Percentiles rank a stretch among this genome's conserved stretches.
Conservation (phyloP, 768 basidiomycete species). For the Boletellus sp. region DNA sequence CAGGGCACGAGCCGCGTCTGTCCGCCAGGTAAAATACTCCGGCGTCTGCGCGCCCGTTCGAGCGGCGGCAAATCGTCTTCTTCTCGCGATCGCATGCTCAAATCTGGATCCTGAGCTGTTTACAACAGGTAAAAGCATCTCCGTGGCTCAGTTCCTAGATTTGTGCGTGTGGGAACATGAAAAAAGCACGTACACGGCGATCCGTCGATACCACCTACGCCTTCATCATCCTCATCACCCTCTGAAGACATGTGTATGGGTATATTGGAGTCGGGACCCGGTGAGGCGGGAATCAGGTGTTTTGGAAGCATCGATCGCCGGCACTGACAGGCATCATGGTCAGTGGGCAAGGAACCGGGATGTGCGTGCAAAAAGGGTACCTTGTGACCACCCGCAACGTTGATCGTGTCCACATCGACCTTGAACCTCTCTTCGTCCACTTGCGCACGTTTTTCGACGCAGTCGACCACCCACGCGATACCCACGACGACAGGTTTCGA, state of each 20-base stretch:
- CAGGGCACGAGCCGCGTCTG: constrained; percentile 25
- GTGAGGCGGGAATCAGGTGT: constrained; percentile 39
- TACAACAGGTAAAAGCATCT: not conserved
- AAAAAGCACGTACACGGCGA: constrained; percentile 21
- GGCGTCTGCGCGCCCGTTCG: constrained; percentile 60
- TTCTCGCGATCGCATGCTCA: constrained; percentile 32
- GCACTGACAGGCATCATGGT: constrained; percentile 42
- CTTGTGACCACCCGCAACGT: constrained; percentile 62
- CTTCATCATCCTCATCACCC: constrained; percentile 28
- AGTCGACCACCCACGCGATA: constrained; percentile 88
- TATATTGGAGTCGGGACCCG: constrained; percentile 8
- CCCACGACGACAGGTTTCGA: constrained; percentile 74
- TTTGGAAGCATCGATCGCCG: constrained; percentile 74
- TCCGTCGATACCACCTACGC: constrained; percentile 22
- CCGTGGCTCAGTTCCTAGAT: too few species aligned
- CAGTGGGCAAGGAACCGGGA: not conserved
- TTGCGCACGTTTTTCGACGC: constrained; percentile 60
- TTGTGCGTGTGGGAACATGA: too few species aligned
- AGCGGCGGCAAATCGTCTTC: constrained; percentile 64
- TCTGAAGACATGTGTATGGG: constrained; percentile 23
- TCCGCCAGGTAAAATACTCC: constrained; percentile 34
- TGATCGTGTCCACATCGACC: constrained; percentile 56
- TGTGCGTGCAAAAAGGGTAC: constrained; percentile 32
- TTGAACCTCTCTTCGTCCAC: constrained; percentile 66
- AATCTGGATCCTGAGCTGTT: constrained; percentile 25